These are phyloP conservation scores for Paraphaeosphaeria sporulosa DNA, from an alignment of 2,329 filamentous ascomycete species.

Conservation along the genomic window DNA sequence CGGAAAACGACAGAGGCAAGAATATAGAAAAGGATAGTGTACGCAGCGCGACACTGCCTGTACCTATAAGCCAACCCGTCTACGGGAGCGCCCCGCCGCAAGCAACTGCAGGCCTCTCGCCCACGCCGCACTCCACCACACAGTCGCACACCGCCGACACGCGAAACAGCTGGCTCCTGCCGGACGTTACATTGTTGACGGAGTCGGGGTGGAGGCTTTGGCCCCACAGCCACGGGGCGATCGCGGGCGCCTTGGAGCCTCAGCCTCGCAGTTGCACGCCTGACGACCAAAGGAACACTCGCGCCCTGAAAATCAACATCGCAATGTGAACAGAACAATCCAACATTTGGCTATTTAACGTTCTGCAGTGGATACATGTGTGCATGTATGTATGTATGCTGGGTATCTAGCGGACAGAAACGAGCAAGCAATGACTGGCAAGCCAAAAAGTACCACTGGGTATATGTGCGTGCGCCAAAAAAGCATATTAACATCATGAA, in stretches of 20 bases:
- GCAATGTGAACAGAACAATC: no score
- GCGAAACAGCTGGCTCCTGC: background rate
- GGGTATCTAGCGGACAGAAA: conserved; percentile 11
- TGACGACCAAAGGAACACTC: background rate
- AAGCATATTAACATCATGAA: background rate
- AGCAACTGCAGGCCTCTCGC: no score
- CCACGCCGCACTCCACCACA: background rate
- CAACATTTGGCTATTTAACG: background rate
- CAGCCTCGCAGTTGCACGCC: conserved; percentile 2
- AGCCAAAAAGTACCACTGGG: background rate
- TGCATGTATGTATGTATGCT: background rate
- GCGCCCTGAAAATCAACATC: no score
- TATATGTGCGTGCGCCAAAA: conserved; percentile 13
- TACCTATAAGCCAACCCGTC: background rate
- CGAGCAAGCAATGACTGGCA: background rate
- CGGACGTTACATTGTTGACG: background rate
- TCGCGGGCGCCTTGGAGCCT: background rate
- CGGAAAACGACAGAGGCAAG: no score
- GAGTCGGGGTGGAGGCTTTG: background rate
- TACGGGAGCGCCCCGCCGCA: background rate
- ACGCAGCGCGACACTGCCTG: background rate
- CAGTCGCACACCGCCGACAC: background rate
- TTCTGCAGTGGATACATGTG: background rate
- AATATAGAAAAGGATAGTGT: background rate
- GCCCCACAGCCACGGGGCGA: background rate